Base-by-base conservation (phyloP, 2,329 filamentous ascomycete genomes). In the Penicillium sp. region DNA sequence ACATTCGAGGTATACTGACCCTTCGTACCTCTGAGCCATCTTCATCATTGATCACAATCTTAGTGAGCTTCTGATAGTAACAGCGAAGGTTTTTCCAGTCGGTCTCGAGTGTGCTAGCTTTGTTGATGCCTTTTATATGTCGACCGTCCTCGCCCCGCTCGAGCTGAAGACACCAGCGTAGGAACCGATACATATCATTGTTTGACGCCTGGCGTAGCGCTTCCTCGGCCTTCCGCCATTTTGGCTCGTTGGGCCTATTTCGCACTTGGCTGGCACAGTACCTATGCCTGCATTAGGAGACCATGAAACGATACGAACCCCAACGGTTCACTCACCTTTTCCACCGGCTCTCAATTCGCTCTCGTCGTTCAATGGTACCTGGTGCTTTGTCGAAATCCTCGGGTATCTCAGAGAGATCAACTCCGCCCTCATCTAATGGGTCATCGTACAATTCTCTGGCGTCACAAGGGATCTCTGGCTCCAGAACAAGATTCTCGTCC, bases 31-130 rank as follows among this genome's bases (percentile, higher is more conserved):
- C 49, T 15, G 15, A 53, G 54, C 54, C 20, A 56, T 56, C 50
- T 27, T 49, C 25, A 47, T 49, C 23, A 22, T 53, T 53, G 25
- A 56, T 56, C 23, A 33, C 45, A 31, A 53, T 56, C 49, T 53
- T 58, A 29, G 53, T 60, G 15, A 61, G 40, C 45, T 48, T 61
- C 43, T 58, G 51, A 45, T 61, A 61, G 43, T 61, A 61, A n/a
- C 25, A 15, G 11, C 52, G 42, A 35, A 60, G 53, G 35, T 58
- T 58, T 49, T 54, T 57, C 49, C 47, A 60, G 46, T 60, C 58
- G 6, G 52, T 54, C 23, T 55, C 43, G 7, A 57, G 54, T 6
- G 53, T 53, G 47, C 58, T 60, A 49, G 49, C 49, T 42, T 58
- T 61, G 26, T 58, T 26, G 14, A 59, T 61, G 20, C 53, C 48